phyloP scores from a whole-genome alignment of 148 eudicot species.

The Fagopyrum homotropicum region DNA sequence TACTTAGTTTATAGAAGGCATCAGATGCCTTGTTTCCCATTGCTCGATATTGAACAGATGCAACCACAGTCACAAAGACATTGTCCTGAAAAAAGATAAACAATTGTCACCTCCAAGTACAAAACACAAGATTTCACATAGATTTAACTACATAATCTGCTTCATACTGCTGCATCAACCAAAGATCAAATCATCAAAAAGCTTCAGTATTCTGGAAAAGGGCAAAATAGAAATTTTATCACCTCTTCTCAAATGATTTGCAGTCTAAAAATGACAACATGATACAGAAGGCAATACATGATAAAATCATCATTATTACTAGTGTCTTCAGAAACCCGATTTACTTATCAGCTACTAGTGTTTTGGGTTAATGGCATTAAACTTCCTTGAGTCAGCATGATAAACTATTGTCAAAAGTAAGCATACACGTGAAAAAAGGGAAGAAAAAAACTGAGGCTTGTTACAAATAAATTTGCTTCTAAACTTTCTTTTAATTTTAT shows the following conservation, averaged over 20 bases:
- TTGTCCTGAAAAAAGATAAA: conserved; percentile 44
- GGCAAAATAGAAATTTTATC: neutral
- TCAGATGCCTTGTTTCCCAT: conserved; percentile 49
- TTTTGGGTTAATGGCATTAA: neutral
- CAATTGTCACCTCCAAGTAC: neutral
- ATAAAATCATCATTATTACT: neutral
- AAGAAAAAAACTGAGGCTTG: neutral
- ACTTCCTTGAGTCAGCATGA: neutral
- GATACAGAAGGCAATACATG: neutral
- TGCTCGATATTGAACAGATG: conserved; percentile 65
- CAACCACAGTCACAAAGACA: conserved; percentile 65
- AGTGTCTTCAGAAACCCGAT: neutral
- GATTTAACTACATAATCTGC: neutral
- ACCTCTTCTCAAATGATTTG: neutral
- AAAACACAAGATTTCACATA: neutral
- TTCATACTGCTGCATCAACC: neutral
- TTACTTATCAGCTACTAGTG: conserved; percentile 1
- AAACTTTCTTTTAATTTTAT: neutral
- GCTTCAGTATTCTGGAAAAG: neutral
- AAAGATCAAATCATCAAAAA: neutral
- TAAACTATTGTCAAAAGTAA: neutral
- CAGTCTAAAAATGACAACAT: neutral
- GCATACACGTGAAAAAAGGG: neutral
- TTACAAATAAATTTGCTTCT: neutral
- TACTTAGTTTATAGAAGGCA: conserved; percentile 63